A percentile compares a stretch with the other conserved stretches of the same genome.
These are phyloP conservation scores for Ophidiomyces ophidiicola DNA, from an alignment of 2,329 filamentous ascomycete genomes.

Conservation along the genomic window DNA sequence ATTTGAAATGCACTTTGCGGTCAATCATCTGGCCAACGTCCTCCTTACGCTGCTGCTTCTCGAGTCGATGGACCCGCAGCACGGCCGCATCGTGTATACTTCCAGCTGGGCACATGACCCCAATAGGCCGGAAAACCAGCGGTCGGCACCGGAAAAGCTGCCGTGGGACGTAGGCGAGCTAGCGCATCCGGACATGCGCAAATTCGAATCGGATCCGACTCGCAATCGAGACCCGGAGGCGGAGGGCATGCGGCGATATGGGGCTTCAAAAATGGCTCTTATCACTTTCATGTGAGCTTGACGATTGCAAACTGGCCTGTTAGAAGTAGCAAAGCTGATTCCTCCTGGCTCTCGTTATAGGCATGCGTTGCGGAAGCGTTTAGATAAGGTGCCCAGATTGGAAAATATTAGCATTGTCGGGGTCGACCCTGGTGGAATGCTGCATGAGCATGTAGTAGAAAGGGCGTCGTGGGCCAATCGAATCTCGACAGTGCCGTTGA, in stretches of 20 bases:
- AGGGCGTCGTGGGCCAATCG: too few relatives aligned
- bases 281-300: conserved; percentile 3
- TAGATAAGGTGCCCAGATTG: too few relatives aligned
- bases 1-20: conserved; percentile 1
- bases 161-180: background rate
- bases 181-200: conserved; percentile 1
- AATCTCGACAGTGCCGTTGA: too few relatives aligned
- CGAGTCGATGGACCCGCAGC: background rate
- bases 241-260: conserved; percentile 2
- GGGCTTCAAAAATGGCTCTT: conserved; percentile 2
- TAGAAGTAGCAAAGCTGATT: too few relatives aligned
- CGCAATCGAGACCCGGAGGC: background rate
- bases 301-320: too few relatives aligned
- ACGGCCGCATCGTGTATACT: background rate
- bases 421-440: too few relatives aligned
- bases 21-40: conserved; percentile 1
- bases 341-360: too few relatives aligned
- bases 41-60: background rate
- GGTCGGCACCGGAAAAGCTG: background rate
- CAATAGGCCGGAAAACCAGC: background rate
- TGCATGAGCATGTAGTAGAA: too few relatives aligned
- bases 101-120: conserved; percentile 2
- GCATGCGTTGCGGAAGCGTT: too few relatives aligned
- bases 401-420: too few relatives aligned
- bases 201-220: too few relatives aligned